These are phyloP conservation scores for Podaxis sp. DNA, from an alignment of 768 basidiomycete genomes.

Conservation along the genomic window DNA sequence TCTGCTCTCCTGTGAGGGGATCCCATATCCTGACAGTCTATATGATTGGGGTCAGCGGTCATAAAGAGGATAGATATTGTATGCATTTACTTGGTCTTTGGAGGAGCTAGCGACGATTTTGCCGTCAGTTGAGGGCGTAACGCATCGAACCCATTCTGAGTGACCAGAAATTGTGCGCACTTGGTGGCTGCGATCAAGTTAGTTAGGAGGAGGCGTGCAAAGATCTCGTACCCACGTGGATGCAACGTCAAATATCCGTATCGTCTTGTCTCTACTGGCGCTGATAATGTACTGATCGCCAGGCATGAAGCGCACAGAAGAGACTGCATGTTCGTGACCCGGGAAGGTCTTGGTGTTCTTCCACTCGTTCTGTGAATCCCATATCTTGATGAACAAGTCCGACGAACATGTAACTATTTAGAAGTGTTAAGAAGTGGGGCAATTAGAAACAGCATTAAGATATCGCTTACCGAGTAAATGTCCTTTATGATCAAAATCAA, in stretches of 20 bases:
- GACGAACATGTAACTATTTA: slow-evolving; percentile 67
- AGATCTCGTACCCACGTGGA: slow-evolving; percentile 60
- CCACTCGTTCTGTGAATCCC: slow-evolving; percentile 89
- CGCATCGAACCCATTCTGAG: slow-evolving; percentile 81
- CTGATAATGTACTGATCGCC: slow-evolving; percentile 83
- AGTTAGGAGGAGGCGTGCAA: slow-evolving; percentile 4
- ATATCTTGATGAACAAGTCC: slow-evolving; percentile 89
- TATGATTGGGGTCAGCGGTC: slow-evolving; percentile 21
- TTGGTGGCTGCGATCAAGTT: slow-evolving; percentile 54
- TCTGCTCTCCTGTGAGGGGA: slow-evolving; percentile 68
- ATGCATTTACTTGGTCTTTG: slow-evolving; percentile 74
- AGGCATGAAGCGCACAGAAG: slow-evolving; percentile 82
- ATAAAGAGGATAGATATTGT: slow-evolving; percentile 4
- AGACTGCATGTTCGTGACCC: slow-evolving; percentile 91
- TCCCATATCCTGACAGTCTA: slow-evolving; percentile 83
- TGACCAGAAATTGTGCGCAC: slow-evolving; percentile 77
- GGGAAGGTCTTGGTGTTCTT: slow-evolving; percentile 85
- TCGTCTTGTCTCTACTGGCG: slow-evolving; percentile 85
- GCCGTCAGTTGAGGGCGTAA: slow-evolving; percentile 69
- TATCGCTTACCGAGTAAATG: slow-evolving; percentile 65
- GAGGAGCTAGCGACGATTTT: slow-evolving; percentile 76
- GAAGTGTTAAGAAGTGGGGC: neutral
- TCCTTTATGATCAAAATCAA: slow-evolving; percentile 88
- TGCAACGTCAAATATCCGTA: slow-evolving; percentile 83
- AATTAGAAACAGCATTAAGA: neutral